Base-by-base conservation (phyloP, 2,329 filamentous ascomycete species). In the Lecanicillium sp. region DNA sequence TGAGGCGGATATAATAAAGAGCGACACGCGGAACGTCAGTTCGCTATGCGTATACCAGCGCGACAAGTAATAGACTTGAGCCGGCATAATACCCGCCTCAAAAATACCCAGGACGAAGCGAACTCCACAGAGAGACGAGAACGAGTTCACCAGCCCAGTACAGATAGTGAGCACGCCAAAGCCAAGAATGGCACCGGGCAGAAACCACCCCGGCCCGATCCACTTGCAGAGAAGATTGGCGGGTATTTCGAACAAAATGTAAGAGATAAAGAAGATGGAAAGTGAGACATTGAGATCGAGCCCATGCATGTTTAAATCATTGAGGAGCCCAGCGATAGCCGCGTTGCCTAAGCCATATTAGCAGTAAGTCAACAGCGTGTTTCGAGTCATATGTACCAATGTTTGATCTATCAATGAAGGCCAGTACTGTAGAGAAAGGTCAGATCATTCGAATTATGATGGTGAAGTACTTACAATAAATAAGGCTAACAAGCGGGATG, bases 401-500 rank as follows among this genome's bases (percentile, higher is more conserved):
- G 56, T 85, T 85, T 24, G 81, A 76, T 19, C 82, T 71, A 56
- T 85, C 81, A 51, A 84, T 83, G 61, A 84, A 84, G 60, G 78
- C 81, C 56, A 83, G 81, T 0, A 83, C 41, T 45, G 17, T 24
- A 17, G 21, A 21, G 29, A 26, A 6, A 15, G 14, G 10, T 5
- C 17, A n/a, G 14, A 15, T 9, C 10, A 26, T 12, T 5, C 21
- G 12, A n/a, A 14, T 4, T 26, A 3, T n/a, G 26, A 4, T 23
- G 10, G 35, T 1, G 12, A 4, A 5, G 15, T 3, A 12, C 48
- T 15, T 49, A 51, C 50, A 66, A 55, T 83, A 83, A 10, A 84
- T 66, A 2, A 83, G 50, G 1, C 77, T 65, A 0, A 82, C 77
- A 0, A 77, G 79, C 0, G 80, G 80, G 1, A 83, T 66, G 46